Base-by-base conservation (phyloP, 2,329 filamentous ascomycete species). In the Pseudogymnoascus sp. region DNA sequence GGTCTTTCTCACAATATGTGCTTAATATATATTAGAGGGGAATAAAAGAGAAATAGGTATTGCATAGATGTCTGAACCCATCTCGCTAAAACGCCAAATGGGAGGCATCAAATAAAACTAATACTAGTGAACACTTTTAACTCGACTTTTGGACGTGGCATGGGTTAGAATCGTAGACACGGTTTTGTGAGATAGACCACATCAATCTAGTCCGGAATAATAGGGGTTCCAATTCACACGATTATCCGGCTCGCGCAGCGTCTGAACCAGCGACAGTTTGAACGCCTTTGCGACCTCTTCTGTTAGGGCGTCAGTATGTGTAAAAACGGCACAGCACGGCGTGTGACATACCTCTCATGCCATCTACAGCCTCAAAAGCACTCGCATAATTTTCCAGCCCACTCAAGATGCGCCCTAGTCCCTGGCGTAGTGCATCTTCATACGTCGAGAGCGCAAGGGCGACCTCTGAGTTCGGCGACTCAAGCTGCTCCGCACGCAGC, bases 281-380 rank as follows among this genome's bases (percentile, higher is more conserved):
- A 59, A 59, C 2, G 58, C 58, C 33, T 59, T 59, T 5, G 33
- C 33, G n/a, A 59, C 58, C 37, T 59, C 58, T 13, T 59, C 58
- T 59, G 18, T 5, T 7, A 37, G 18, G 2, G 58, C 10, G 7
- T 59, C 25, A 59, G 58, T 18, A 59, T 6, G 21, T 12, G 10
- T 12, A 15, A 3, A n/a, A n/a, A 27, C 18, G 37, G 5, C 13
- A 27, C 27, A 39, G 13, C 35, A 59, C 29, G 10, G 21, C 6
- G 21, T 6, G 35, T 8, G 27, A 25, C 58, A 18, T 40, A 59
- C 58, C 58, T 40, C 58, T 39, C 58, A 59, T 59, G 9, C 58
- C 58, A 59, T 59, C 58, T 25, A 59, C n/a, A 12, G 33, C 58
- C 33, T 59, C 58, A 12, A 39, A 59, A 10, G 58, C 58, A 25